Evolutionary conservation across 2,329 filamentous ascomycete species (phyloP), one percentile per base, ranked within the genome.

Genomic region (Trichothecium sympodiale): DNA sequence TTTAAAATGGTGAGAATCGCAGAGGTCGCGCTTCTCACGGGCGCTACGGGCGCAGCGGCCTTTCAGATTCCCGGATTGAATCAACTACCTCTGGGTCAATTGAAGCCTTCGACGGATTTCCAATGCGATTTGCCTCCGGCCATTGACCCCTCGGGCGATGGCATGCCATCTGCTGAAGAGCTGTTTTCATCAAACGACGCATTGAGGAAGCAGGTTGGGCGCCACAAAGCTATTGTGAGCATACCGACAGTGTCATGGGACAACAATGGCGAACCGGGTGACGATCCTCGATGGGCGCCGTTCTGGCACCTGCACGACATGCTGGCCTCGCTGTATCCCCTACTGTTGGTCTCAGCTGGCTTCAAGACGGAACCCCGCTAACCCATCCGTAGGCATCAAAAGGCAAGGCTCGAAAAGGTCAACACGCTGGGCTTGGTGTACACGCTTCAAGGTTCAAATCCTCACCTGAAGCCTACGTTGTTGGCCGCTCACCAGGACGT

Each of bases 361-460:
- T 10, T 14, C n/a, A 42, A 51, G 3, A 45, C 2, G 14, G n/a
- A 38, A 4, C 17, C 4, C 9, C 28, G 3, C 16, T 16, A 31
- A 27, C 25, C 26, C 5, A 14, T 27, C 4, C 7, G 10, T 37
- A 66, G 62, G 7, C 60, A 67, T 41, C 47, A 59, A 27, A 52
- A 56, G 17, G 62, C 63, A 38, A 51, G 47, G 25, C 45, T 70
- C 8, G 70, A 76, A 39, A 74, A 69, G 31, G 60, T 80, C 38
- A 80, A 81, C 47, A 74, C 66, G 0, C 68, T 78, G 29, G 77
- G 75, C 10, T 57, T 80, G 3, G 56, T 80, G 18, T 79, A 70
- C 52, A 78, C 74, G 0, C 61, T 78, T 41, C 47, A 66, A 5
- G 76, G 76, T 14, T 61, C 58, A 5, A 61, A 77, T 36, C 42